Percentiles rank a stretch among this genome's conserved stretches.
phyloP scores from a whole-genome alignment of 2,329 filamentous ascomycete genomes.

The Hypocrella siamensis region DNA sequence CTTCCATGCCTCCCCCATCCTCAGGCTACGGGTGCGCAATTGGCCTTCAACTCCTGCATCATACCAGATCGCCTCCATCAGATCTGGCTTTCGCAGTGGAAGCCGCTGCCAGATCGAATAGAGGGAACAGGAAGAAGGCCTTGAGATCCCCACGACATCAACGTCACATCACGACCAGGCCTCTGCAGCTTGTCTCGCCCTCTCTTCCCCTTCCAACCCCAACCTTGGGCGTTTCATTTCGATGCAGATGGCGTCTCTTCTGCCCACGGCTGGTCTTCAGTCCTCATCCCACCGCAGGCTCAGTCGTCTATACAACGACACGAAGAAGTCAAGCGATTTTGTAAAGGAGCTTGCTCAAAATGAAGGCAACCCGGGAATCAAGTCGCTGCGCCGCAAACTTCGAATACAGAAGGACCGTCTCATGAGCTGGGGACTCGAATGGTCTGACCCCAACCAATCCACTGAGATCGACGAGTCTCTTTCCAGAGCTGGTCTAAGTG shows the following conservation, averaged over 20 bases:
- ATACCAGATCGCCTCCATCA: too few species aligned
- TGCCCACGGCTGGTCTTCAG: slow-evolving; percentile 35
- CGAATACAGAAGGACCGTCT: slow-evolving; percentile 68
- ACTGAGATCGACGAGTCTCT: slow-evolving; percentile 56
- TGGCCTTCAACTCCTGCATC: too few species aligned
- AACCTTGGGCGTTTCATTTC: neutral
- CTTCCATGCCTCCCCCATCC: neutral
- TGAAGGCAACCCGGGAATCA: slow-evolving; percentile 52
- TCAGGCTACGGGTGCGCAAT: too few species aligned
- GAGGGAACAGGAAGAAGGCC: too few species aligned
- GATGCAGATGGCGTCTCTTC: slow-evolving; percentile 30
- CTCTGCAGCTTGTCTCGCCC: too few species aligned
- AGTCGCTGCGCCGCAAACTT: slow-evolving; percentile 57
- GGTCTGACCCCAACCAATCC: slow-evolving; percentile 56
- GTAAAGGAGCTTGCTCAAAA: slow-evolving; percentile 49
- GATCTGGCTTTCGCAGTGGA: too few species aligned
- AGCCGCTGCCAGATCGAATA: too few species aligned
- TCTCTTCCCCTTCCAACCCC: too few species aligned
- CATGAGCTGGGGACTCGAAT: slow-evolving; percentile 66
- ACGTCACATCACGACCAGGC: too few species aligned
- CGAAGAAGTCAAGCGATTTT: slow-evolving; percentile 62
- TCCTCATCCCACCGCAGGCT: slow-evolving; percentile 46
- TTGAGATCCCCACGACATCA: too few species aligned
- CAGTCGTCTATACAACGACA: slow-evolving; percentile 65
- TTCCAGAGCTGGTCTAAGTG: slow-evolving; percentile 59